These are phyloP conservation scores for Trichoderma orchidacearum DNA, from an alignment of 495 filamentous ascomycete genomes.

Conservation along the genomic window DNA sequence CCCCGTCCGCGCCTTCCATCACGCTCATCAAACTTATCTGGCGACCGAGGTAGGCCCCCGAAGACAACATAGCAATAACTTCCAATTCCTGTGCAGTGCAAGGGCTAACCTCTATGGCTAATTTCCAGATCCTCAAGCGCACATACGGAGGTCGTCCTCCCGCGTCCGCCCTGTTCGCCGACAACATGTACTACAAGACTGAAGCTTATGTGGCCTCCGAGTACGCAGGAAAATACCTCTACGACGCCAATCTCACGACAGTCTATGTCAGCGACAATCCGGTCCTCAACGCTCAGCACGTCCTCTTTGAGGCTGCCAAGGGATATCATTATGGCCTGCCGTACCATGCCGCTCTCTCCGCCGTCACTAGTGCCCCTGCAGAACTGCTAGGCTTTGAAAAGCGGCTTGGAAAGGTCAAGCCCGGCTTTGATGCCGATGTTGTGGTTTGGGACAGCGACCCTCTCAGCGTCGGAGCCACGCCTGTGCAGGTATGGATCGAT, in stretches of 20 bases:
- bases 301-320: conserved; percentile 45
- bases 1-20: conserved; percentile 46
- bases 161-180: conserved; percentile 39
- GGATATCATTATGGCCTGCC: conserved; percentile 46
- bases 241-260: conserved; percentile 40
- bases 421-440: conserved; percentile 51
- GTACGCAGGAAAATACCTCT: conserved; percentile 45
- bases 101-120: too few relatives aligned
- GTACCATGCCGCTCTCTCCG: conserved; percentile 43
- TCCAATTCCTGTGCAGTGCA: too few relatives aligned
- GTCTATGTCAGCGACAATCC: conserved; percentile 38
- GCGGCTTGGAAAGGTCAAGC: conserved; percentile 45
- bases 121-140: conserved; percentile 30
- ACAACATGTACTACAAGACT: conserved; percentile 50
- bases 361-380: conserved; percentile 49
- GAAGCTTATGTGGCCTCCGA: conserved; percentile 47
- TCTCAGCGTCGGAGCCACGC: conserved; percentile 43
- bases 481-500: conserved; percentile 52
- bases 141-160: conserved; percentile 30
- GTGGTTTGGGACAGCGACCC: conserved; percentile 57
- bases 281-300: conserved; percentile 35
- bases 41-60: conserved; percentile 40
- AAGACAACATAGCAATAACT: too few relatives aligned
- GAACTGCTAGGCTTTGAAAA: conserved; percentile 42
- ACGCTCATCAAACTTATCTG: conserved; percentile 46